Evolutionary conservation across 2,329 filamentous ascomycete genomes (phyloP), one percentile per base, ranked within the genome.

Genomic region (Verticillium longisporum): DNA sequence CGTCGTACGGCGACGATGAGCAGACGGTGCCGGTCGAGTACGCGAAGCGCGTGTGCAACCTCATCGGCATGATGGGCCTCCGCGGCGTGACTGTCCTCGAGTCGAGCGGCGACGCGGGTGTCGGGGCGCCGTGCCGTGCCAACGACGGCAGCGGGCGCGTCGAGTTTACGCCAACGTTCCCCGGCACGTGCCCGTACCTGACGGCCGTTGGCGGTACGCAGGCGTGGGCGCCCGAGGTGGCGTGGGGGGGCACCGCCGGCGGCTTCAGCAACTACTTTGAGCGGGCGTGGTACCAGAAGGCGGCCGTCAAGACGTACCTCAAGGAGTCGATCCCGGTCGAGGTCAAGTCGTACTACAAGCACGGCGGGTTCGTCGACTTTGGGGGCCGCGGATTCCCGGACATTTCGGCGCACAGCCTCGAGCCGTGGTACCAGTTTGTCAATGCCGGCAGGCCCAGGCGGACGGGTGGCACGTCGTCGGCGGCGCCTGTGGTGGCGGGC

Each of bases 1-100:
- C 83, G 11, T 89, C 86, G 0, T 90, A 90, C 66, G 86, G 84
- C n/a, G 87, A 90, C 64, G 77, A 85, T 53, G 88, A 90, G 71
- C 85, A 85, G 64, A 83, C 79, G 2, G 78, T 89, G 0, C 86
- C 87, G 0, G 69, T 73, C 15, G 76, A 78, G 6, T 89, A 88
- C 67, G 81, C 84, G 5, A 76, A 77, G 55, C 75, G 79, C 14
- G 82, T 84, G 4, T 90, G 88, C 74, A 77, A 78, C 66, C 75
- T 85, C 53, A 86, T 88, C 63, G 85, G 82, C 5, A 83, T 88
- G 67, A 79, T 90, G 10, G 86, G 84, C 15, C 83, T 83, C 0
- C 82, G 86, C 14, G 87, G 87, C 3, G 82, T 88, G 15, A 82
- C 83, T 0, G 75, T 89, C 11, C 77, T 90, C 60, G 85, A 87